Evolutionary conservation across 176 grass and related monocot genomes (phyloP), one percentile per base, ranked within the genome.

Genomic region (Metroxylon sagu): DNA sequence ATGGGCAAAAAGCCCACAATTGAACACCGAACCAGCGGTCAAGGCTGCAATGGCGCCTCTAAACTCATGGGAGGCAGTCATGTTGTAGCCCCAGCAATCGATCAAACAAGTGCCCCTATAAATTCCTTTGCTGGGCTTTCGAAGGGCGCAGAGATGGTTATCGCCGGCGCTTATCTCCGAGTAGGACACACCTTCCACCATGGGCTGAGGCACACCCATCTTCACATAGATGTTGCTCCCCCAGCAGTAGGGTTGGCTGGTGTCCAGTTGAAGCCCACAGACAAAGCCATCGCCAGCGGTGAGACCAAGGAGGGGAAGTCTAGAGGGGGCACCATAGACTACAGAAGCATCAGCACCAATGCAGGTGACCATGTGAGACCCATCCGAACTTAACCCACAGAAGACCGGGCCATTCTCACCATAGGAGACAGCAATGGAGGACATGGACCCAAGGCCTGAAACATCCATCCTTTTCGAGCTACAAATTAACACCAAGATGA

Each of bases 41-140:
- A 97, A 71, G 2, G 81, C 64, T 0, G 63, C 77, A 27, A 91
- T 78, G 14, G 54, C 39, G 27, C 74, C 92, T 16, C 61, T 23
- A 0, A 88, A 18, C n/a, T 19, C 70, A 57, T 88, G 87, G 25
- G 75, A 80, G 17, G 75, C 75, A 10, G 92, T 91, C 92, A 97
- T 97, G 76, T 97, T 97, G 57, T 97, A 97, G 8, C 92, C 92
- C 92, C 92, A 97, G 71, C 92, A 97, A 80, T 97, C 92, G 21
- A 91, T 74, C 15, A 88, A 27, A 12, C 87, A 85, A 3, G 52
- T 50, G 8, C 68, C 84, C 39, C 61, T 71, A 10, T 17, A 75
- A 53, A 21, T 29, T 2, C 61, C 80, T 61, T 79, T 87, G 39
- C 18, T 25, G 6, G 50, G 26, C 28, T 31, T 43, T 48, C 76